Percentiles rank a stretch among this genome's conserved stretches.
Conservation (phyloP, 1,284 basidiomycete genomes). For the Trichosporon sp. region DNA sequence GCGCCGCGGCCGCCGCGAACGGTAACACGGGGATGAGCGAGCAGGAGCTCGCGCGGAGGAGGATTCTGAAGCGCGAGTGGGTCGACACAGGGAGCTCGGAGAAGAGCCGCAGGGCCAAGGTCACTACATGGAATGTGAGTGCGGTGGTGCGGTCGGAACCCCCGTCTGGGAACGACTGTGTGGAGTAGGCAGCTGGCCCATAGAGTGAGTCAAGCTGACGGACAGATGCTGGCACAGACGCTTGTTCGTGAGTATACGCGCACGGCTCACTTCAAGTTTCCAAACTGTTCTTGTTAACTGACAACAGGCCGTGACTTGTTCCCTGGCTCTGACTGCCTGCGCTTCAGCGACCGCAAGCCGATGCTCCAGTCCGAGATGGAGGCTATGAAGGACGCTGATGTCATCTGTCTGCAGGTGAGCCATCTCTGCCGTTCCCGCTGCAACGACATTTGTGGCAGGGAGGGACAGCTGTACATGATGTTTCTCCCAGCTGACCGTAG, state of each 20-base stretch:
- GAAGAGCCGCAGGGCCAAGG: constrained; percentile 70
- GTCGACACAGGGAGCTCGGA: constrained; percentile 61
- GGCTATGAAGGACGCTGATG: constrained; percentile 65
- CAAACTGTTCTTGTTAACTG: neutral
- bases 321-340: constrained; percentile 74
- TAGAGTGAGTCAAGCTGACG: constrained; percentile 5
- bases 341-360: constrained; percentile 68
- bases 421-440: neutral
- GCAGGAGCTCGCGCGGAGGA: constrained; percentile 37
- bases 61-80: constrained; percentile 50
- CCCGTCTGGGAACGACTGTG: too few species aligned
- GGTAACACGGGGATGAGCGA: neutral
- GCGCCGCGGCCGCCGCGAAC: constrained; percentile 34
- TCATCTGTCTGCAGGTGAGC: constrained; percentile 78
- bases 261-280: too few species aligned
- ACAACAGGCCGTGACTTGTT: constrained; percentile 75
- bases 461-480: neutral
- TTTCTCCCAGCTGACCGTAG: constrained; percentile 29
- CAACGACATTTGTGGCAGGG: neutral
- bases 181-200: too few species aligned
- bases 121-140: constrained; percentile 61
- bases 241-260: constrained; percentile 50
- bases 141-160: neutral
- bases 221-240: constrained; percentile 62
- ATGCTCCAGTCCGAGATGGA: constrained; percentile 75